A percentile compares a stretch with the other conserved stretches of the same genome.
Conservation (phyloP, 352 stramenopile species). For the Globisporangium heterothallicum region DNA sequence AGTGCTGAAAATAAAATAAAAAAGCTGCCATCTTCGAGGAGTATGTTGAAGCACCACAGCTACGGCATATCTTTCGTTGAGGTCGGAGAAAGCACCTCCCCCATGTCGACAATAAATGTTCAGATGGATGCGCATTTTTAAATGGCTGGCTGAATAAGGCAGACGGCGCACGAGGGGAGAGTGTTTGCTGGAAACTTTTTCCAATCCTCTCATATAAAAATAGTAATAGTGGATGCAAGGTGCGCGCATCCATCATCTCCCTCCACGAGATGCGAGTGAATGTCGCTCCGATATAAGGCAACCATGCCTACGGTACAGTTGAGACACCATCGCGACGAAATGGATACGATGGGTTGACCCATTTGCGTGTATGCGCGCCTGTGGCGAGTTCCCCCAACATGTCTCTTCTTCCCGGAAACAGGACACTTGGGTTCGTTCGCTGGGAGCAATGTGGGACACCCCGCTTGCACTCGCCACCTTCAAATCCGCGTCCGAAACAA, state of each 20-base stretch:
- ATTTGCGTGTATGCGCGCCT: neutral
- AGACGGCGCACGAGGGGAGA: neutral
- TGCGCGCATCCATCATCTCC: neutral
- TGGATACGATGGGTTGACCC: neutral
- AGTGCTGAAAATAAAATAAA: neutral
- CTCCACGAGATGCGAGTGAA: neutral
- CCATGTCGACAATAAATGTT: too few species aligned
- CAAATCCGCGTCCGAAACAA: neutral
- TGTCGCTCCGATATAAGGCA: neutral
- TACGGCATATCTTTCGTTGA: neutral
- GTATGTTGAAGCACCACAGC: neutral
- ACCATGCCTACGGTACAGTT: neutral
- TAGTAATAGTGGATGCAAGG: neutral
- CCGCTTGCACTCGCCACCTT: neutral
- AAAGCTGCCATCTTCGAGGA: neutral
- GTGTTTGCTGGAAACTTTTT: too few species aligned
- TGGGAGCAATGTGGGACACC: neutral
- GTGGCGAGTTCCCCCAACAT: neutral
- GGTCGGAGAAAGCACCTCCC: too few species aligned
- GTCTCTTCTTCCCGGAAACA: neutral
- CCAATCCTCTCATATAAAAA: too few species aligned
- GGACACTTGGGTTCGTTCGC: neutral
- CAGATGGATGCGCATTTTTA: too few species aligned
- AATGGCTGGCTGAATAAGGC: neutral
- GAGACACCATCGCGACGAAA: neutral